phyloP scores from a whole-genome alignment of 2,329 filamentous ascomycete species.

The Phyllosticta capitalensis region DNA sequence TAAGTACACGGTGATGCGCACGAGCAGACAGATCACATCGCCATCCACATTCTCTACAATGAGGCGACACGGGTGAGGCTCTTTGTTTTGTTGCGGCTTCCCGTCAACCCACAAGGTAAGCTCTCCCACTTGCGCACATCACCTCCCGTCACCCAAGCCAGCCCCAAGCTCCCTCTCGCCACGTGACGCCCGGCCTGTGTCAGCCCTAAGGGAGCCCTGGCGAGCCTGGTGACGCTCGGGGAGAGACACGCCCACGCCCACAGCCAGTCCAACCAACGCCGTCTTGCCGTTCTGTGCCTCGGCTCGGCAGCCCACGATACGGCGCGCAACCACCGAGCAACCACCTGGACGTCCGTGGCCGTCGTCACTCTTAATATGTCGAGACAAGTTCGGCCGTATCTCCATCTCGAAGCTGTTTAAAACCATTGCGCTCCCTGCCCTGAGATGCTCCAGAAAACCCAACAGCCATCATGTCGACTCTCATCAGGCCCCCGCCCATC shows the following conservation, averaged over 20 bases:
- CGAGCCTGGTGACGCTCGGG: no score
- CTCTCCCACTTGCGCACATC: no score
- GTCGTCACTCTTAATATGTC: neutral
- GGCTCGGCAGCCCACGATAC: neutral
- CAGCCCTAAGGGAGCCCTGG: neutral
- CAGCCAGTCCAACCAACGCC: neutral
- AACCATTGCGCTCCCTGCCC: neutral
- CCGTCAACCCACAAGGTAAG: no score
- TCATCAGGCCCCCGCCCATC: constrained; percentile 65
- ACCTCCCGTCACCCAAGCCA: neutral
- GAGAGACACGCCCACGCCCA: neutral
- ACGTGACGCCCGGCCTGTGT: neutral
- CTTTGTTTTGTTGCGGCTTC: neutral
- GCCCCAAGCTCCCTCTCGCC: neutral
- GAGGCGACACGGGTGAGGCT: neutral
- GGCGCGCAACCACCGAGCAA: neutral
- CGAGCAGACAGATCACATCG: neutral
- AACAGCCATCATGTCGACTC: constrained; percentile 40
- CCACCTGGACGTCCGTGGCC: neutral
- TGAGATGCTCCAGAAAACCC: neutral
- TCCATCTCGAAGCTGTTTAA: neutral
- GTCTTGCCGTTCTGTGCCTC: neutral
- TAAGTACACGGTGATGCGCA: neutral
- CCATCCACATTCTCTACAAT: neutral
- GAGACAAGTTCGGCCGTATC: neutral